Percentiles rank a stretch among this genome's conserved stretches.
phyloP scores from a whole-genome alignment of 1,284 basidiomycete species.

The Cryptococcus hybrid region DNA sequence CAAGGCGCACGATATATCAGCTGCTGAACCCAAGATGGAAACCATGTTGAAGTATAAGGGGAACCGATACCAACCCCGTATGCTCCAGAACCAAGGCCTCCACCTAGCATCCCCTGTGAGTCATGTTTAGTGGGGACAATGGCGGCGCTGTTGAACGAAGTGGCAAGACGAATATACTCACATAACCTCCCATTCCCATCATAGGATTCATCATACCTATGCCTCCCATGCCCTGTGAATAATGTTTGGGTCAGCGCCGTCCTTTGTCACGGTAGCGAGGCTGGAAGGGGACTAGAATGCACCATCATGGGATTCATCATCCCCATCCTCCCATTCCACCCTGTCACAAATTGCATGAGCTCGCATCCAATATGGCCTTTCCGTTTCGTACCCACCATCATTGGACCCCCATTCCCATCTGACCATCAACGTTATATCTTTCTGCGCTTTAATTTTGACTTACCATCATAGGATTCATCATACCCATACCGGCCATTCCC shows the following conservation, averaged over 20 bases:
- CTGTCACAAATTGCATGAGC: too few relatives aligned
- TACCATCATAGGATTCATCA: constrained; percentile 17
- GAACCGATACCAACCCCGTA: constrained; percentile 33
- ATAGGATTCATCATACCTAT: constrained; percentile 24
- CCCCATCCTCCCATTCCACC: constrained; percentile 1
- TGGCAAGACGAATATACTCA: constrained; percentile 9
- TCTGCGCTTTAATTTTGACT: background rate
- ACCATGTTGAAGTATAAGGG: constrained; percentile 11
- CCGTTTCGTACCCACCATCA: constrained; percentile 8
- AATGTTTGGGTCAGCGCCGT: background rate
- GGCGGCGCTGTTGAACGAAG: background rate
- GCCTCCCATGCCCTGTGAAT: constrained; percentile 11
- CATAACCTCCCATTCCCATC: constrained; percentile 32
- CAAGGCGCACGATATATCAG: constrained; percentile 36
- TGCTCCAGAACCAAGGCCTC: constrained; percentile 37
- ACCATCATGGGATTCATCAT: too few relatives aligned
- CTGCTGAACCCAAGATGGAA: constrained; percentile 29
- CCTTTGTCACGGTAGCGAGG: background rate
- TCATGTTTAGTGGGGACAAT: too few relatives aligned
- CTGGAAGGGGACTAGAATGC: too few relatives aligned
- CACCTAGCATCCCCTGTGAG: constrained; percentile 36
- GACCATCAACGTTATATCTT: background rate
- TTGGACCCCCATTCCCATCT: constrained; percentile 6
- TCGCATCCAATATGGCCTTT: constrained; percentile 3
- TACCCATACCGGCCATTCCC: constrained; percentile 8